phyloP scores from a whole-genome alignment of 208 protist genomes.

The Acanthamoeba castellanii region DNA sequence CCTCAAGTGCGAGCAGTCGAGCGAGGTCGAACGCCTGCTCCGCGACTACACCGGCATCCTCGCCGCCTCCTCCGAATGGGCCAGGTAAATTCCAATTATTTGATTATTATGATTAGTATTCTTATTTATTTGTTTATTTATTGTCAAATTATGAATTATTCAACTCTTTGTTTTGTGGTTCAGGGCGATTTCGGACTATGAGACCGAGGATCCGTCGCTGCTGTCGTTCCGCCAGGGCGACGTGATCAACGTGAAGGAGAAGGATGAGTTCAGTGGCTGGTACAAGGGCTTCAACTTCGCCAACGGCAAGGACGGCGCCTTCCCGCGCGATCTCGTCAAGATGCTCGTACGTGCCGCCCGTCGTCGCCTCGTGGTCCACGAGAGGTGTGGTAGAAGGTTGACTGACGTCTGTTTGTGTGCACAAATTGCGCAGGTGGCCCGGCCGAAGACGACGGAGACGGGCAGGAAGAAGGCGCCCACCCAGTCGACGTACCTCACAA shows the following conservation, averaged over 20 bases:
- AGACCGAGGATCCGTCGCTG: slow-evolving; percentile 52
- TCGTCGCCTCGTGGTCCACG: neutral
- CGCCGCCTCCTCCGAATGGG: slow-evolving; percentile 25
- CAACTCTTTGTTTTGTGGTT: neutral
- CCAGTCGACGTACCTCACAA: neutral
- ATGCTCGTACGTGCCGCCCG: slow-evolving; percentile 16
- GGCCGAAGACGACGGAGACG: slow-evolving; percentile 24
- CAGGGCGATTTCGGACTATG: slow-evolving; percentile 35
- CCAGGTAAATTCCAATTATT: neutral
- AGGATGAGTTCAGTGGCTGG: slow-evolving; percentile 45
- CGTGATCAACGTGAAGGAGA: slow-evolving; percentile 70
- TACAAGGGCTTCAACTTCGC: slow-evolving; percentile 48
- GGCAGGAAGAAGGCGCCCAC: slow-evolving; percentile 7
- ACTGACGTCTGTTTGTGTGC: too few species aligned
- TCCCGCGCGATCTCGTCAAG: slow-evolving; percentile 62
- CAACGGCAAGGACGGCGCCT: slow-evolving; percentile 53
- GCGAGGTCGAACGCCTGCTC: slow-evolving; percentile 36
- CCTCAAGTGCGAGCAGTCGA: slow-evolving; percentile 43
- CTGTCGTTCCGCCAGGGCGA: slow-evolving; percentile 68
- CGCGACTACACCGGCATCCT: slow-evolving; percentile 53
- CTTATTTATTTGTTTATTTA: neutral
- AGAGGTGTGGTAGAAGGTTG: too few species aligned
- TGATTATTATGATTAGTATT: neutral
- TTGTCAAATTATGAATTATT: neutral
- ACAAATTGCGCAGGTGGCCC: neutral